Conservation (phyloP, 441 rosid species). For the Corymbia calophylla region DNA sequence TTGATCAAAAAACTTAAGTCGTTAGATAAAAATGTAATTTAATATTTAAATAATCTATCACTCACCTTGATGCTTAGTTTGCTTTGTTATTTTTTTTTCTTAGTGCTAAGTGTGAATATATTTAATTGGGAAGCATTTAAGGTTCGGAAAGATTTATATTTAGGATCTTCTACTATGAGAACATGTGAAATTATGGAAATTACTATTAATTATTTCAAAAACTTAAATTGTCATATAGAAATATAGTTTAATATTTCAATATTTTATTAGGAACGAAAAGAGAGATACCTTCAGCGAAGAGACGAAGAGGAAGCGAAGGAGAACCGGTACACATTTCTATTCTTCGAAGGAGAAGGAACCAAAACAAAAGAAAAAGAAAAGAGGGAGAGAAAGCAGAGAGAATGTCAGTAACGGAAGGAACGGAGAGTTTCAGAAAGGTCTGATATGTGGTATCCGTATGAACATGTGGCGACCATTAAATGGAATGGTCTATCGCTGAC, state of each 20-base stretch:
- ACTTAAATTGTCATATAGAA: too few relatives aligned
- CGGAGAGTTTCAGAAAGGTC: neutral
- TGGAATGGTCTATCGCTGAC: neutral
- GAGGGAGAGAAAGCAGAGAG: neutral
- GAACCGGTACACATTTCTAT: neutral
- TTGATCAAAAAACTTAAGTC: too few relatives aligned
- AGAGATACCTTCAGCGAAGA: neutral
- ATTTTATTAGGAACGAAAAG: neutral
- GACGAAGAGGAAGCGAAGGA: neutral
- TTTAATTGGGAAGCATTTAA: too few relatives aligned
- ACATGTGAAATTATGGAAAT: neutral
- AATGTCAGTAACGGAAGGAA: neutral
- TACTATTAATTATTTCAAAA: too few relatives aligned
- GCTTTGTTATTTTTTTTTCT: too few relatives aligned
- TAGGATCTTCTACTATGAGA: accelerated
- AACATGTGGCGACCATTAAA: neutral
- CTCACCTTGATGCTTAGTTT: neutral
- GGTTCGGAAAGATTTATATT: too few relatives aligned
- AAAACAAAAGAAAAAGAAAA: too few relatives aligned
- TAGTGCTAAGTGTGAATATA: neutral
- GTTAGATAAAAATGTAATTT: neutral
- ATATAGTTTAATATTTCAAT: too few relatives aligned
- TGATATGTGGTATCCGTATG: neutral
- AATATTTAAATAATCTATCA: too few relatives aligned
- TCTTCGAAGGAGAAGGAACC: neutral